Conservation (phyloP, 257 asterid species). For the Nicotiana paniculata region DNA sequence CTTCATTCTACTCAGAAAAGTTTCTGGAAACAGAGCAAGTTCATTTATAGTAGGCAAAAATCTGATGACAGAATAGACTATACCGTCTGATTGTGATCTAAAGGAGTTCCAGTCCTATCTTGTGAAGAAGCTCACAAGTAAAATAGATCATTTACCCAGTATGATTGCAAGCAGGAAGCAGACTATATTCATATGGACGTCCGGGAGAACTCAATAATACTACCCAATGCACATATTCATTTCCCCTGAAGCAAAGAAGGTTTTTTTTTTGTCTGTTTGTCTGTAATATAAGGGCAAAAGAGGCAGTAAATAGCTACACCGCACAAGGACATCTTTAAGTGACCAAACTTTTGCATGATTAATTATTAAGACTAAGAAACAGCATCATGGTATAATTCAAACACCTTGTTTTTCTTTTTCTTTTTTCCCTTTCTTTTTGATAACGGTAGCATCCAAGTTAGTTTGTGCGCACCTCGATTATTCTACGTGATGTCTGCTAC, state of each 20-base stretch:
- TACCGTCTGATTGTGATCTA: neutral
- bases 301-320: constrained; percentile 75
- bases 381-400: neutral
- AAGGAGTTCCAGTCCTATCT: neutral
- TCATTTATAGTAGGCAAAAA: neutral
- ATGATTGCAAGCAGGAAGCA: neutral
- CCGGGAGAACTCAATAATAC: constrained; percentile 18
- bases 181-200: neutral
- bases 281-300: constrained; percentile 42
- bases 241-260: constrained; percentile 80
- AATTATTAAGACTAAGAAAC: neutral
- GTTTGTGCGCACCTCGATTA: too few species aligned
- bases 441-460: too few species aligned
- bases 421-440: too few species aligned
- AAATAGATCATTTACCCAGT: neutral
- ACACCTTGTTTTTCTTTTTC: neutral
- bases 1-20: neutral
- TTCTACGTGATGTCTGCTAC: neutral
- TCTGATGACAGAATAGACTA: neutral
- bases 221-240: constrained; percentile 87
- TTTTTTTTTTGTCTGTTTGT: constrained; percentile 27
- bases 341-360: constrained; percentile 74
- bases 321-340: constrained; percentile 72
- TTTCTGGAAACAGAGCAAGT: neutral
- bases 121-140: neutral